phyloP scores from a whole-genome alignment of 2,329 filamentous ascomycete species.

The Fusarium nisikadoi region DNA sequence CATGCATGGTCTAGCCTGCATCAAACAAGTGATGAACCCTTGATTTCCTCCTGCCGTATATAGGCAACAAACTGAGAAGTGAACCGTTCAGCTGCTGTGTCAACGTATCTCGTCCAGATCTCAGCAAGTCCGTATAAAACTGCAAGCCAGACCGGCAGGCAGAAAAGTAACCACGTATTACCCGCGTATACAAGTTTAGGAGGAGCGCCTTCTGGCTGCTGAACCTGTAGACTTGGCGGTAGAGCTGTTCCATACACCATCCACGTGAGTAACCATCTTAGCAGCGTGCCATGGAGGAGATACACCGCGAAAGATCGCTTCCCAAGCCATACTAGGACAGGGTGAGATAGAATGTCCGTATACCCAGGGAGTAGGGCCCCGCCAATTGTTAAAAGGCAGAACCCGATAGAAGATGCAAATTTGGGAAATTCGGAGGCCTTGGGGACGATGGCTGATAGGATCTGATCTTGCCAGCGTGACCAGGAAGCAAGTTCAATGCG shows the following conservation, averaged over 20 bases:
- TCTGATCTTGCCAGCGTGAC: neutral
- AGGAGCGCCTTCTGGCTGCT: neutral
- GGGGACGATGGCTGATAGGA: neutral
- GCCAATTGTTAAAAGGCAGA: neutral
- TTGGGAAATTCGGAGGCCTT: neutral
- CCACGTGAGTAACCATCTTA: neutral
- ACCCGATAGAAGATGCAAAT: neutral
- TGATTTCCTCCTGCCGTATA: neutral
- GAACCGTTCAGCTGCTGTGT: neutral
- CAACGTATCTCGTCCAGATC: neutral
- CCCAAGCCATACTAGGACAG: neutral
- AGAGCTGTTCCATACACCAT: neutral
- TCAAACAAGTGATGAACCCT: neutral
- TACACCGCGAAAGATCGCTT: neutral
- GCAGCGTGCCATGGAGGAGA: neutral
- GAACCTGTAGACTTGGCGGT: neutral
- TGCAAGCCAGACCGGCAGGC: neutral
- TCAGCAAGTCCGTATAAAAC: neutral
- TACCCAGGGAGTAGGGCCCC: neutral
- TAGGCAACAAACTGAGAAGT: neutral
- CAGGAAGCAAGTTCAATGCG: neutral
- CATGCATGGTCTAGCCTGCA: accelerated
- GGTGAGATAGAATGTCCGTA: neutral
- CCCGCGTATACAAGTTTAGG: neutral
- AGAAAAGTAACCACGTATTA: neutral